Conservation (phyloP, 2,329 filamentous ascomycete species). For the Colletotrichum zoysiae region DNA sequence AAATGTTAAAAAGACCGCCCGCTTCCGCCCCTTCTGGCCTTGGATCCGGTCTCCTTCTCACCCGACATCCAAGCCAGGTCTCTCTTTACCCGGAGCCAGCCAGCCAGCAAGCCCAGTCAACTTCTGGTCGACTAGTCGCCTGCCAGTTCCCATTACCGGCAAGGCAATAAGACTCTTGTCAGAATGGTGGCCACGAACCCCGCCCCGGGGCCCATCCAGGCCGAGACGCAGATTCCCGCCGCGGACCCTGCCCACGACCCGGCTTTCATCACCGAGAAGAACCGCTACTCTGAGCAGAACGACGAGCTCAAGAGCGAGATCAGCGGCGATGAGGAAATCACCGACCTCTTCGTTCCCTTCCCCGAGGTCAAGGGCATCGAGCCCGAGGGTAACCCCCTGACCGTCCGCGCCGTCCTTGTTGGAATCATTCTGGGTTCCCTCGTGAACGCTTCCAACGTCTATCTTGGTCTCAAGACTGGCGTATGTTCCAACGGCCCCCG, state of each 20-base stretch:
- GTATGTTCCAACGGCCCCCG: not conserved
- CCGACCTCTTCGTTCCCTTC: constrained; percentile 57
- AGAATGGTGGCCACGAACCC: constrained; percentile 28
- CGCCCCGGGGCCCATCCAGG: constrained; percentile 29
- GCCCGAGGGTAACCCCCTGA: constrained; percentile 63
- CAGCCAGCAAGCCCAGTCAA: constrained; percentile 29
- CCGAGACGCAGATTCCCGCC: constrained; percentile 29
- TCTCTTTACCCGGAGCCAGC: constrained; percentile 27
- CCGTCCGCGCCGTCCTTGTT: constrained; percentile 65
- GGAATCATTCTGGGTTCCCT: constrained; percentile 69
- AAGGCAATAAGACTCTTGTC: constrained; percentile 9
- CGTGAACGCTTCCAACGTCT: constrained; percentile 73
- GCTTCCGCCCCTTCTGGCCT: not conserved
- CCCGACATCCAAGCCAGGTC: constrained; percentile 29
- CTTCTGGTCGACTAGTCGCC: constrained; percentile 12
- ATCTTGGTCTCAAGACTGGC: constrained; percentile 67
- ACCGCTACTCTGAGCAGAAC: constrained; percentile 27
- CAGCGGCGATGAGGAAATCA: constrained; percentile 48
- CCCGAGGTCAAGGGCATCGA: constrained; percentile 55
- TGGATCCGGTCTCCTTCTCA: not conserved
- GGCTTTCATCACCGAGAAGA: constrained; percentile 27
- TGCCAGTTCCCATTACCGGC: constrained; percentile 7
- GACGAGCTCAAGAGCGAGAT: constrained; percentile 40
- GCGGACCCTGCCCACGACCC: constrained; percentile 30
- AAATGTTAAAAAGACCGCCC: constrained; percentile 14